Evolutionary conservation across 2,329 filamentous ascomycete species (phyloP).

Genomic region (Fusarium incarnatum): DNA sequence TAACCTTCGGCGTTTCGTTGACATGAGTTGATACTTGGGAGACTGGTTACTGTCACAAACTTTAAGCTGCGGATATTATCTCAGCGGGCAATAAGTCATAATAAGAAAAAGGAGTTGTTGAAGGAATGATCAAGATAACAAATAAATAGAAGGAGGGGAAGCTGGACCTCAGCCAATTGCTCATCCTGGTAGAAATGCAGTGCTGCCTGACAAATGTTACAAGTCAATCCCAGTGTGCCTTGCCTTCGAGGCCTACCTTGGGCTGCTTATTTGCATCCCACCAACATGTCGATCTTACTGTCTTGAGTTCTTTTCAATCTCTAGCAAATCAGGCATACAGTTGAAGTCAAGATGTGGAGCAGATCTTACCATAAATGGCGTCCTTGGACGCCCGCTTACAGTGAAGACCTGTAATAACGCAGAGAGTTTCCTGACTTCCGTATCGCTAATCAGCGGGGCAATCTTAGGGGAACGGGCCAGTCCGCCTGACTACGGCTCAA

Average conservation of each 20-base stretch:
- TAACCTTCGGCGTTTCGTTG: no score
- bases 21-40: no score
- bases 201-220: not conserved
- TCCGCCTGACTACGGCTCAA: no score
- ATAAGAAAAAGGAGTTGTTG: accelerated
- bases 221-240: not conserved
- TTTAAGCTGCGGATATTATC: accelerated
- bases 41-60: not conserved
- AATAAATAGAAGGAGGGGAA: not conserved
- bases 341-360: no score
- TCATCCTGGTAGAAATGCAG: not conserved
- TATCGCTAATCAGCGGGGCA: not conserved
- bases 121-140: not conserved
- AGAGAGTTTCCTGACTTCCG: not conserved
- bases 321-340: no score
- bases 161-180: not conserved
- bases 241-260: not conserved
- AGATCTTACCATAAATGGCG: no score
- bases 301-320: no score
- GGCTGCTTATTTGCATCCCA: not conserved
- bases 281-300: not conserved
- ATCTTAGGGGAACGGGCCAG: not conserved
- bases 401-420: not conserved
- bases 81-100: accelerated
- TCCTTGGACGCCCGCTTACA: not conserved